Percentiles rank a stretch among this genome's conserved stretches.
Conservation (phyloP, 768 basidiomycete species). For the Mycena capillaripes region DNA sequence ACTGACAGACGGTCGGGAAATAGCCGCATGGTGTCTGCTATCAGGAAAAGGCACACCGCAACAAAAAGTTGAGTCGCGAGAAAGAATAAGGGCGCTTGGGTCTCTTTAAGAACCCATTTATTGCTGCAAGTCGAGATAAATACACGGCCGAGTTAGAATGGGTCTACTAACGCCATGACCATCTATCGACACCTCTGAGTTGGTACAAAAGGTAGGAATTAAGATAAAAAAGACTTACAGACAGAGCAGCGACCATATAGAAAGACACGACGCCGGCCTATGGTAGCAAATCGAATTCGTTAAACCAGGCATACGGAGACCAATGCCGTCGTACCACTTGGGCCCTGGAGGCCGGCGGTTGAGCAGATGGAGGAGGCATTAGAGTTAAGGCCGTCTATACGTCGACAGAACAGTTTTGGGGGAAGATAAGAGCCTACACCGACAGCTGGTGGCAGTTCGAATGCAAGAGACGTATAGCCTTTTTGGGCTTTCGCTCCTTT, state of each 20-base stretch:
- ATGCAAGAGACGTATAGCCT: neutral
- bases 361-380: constrained; percentile 47
- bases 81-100: constrained; percentile 87
- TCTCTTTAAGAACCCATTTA: constrained; percentile 91
- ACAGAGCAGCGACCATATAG: constrained; percentile 90
- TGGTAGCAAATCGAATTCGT: neutral
- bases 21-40: constrained; percentile 72
- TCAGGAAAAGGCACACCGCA: constrained; percentile 80
- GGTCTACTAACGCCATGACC: constrained; percentile 82
- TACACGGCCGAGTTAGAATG: constrained; percentile 16
- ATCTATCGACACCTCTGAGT: constrained; percentile 63
- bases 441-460: constrained; percentile 7
- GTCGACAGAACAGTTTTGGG: neutral
- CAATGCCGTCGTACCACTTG: constrained; percentile 59
- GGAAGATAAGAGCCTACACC: neutral
- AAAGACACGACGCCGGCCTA: constrained; percentile 85
- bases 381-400: constrained; percentile 1
- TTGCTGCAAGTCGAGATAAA: constrained; percentile 63
- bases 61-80: constrained; percentile 85
- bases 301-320: neutral
- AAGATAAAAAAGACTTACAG: constrained; percentile 66
- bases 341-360: constrained; percentile 54
- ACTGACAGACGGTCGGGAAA: constrained; percentile 78
- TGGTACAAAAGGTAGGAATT: neutral
- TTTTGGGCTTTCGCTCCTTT: neutral